A percentile compares a stretch with the other conserved stretches of the same genome.
Evolutionary conservation across 2,329 filamentous ascomycete genomes (phyloP).

Genomic region (Thelonectria rubi): DNA sequence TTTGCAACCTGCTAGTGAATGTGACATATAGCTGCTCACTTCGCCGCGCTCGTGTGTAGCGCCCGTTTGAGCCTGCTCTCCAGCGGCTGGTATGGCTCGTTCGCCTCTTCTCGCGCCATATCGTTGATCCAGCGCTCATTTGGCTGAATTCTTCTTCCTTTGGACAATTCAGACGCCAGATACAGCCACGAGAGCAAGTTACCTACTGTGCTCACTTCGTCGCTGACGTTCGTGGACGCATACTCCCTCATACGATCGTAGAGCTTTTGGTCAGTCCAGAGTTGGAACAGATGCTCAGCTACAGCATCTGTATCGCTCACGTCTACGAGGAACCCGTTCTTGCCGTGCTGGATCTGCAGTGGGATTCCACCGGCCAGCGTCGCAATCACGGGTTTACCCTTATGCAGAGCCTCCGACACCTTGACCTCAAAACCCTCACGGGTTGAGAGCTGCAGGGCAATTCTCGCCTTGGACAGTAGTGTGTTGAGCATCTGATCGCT

Average conservation of each 20-base stretch:
- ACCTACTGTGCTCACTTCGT: slow-evolving; percentile 83
- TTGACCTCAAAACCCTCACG: slow-evolving; percentile 89
- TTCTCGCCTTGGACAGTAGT: slow-evolving; percentile 74
- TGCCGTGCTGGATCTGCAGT: slow-evolving; percentile 75
- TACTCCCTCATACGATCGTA: slow-evolving; percentile 73
- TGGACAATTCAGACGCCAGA: slow-evolving; percentile 72
- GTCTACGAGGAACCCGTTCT: slow-evolving; percentile 80
- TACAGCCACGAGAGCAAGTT: slow-evolving; percentile 82
- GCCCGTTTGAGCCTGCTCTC: too few species aligned
- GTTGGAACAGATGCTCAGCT: slow-evolving; percentile 69
- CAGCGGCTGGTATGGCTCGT: too few species aligned
- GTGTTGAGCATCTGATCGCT: slow-evolving; percentile 84
- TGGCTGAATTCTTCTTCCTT: slow-evolving; percentile 47
- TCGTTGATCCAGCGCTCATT: slow-evolving; percentile 60
- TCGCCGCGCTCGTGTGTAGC: too few species aligned
- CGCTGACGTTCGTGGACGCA: slow-evolving; percentile 75
- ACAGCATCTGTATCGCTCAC: slow-evolving; percentile 75
- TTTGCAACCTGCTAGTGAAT: too few species aligned
- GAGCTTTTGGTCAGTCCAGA: slow-evolving; percentile 72
- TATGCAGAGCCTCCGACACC: slow-evolving; percentile 83
- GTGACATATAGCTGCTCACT: too few species aligned
- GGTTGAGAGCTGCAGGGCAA: slow-evolving; percentile 81
- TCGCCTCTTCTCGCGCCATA: slow-evolving; percentile 60
- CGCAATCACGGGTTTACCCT: slow-evolving; percentile 80
- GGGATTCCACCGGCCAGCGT: slow-evolving; percentile 82